Evolutionary conservation across 768 basidiomycete species (phyloP).

Genomic region (Xerocomellus chrysenteron): DNA sequence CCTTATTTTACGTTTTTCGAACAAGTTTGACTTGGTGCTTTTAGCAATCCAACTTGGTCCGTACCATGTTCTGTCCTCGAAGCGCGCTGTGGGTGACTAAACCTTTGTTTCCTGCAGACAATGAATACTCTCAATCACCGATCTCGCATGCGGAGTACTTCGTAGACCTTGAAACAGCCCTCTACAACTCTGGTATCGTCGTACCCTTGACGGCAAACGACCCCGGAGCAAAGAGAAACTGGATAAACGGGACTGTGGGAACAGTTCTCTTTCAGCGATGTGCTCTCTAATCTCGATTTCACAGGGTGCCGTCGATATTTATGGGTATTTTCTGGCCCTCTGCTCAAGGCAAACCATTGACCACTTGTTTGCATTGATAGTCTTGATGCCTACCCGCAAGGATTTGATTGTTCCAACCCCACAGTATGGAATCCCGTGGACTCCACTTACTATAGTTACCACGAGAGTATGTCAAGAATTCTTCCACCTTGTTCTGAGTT

Average conservation of each 20-base stretch:
- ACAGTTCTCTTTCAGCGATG: neutral
- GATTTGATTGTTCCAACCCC: constrained; percentile 79
- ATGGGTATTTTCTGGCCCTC: constrained; percentile 48
- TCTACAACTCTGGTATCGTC: constrained; percentile 54
- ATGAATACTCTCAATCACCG: constrained; percentile 64
- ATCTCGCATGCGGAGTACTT: constrained; percentile 56
- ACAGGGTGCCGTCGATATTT: constrained; percentile 66
- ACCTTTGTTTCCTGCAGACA: constrained; percentile 45
- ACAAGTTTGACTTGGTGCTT: constrained; percentile 1
- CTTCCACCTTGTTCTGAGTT: neutral
- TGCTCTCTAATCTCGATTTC: constrained; percentile 3
- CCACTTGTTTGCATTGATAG: constrained; percentile 25
- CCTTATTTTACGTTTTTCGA: neutral
- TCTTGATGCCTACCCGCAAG: constrained; percentile 73
- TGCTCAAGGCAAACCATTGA: neutral
- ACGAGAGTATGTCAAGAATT: constrained; percentile 33
- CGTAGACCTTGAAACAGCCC: constrained; percentile 54
- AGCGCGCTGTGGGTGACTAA: neutral
- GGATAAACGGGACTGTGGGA: constrained; percentile 67
- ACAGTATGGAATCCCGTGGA: constrained; percentile 61
- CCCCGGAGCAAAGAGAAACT: constrained; percentile 54
- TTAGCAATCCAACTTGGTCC: constrained; percentile 58
- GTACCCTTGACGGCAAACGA: constrained; percentile 80
- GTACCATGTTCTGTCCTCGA: constrained; percentile 6
- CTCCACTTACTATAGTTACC: constrained; percentile 65